These are phyloP conservation scores for Xylariales sp. DNA, from an alignment of 2,329 filamentous ascomycete species.

Conservation along the genomic window DNA sequence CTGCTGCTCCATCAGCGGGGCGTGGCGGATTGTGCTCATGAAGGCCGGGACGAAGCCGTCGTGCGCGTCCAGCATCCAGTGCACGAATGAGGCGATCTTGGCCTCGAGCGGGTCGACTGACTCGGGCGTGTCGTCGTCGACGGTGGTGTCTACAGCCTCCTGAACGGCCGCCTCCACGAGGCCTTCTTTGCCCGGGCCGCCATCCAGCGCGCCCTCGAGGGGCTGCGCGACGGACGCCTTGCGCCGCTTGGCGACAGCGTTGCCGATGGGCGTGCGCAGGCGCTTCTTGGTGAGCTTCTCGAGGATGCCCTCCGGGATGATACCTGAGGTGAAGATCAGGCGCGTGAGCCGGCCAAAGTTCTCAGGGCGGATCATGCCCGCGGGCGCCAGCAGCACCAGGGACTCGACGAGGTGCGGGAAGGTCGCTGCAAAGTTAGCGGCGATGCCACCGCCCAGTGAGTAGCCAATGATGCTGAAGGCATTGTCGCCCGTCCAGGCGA, in stretches of 20 bases:
- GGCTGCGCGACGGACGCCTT: constrained; percentile 10
- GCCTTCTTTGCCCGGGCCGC: constrained; percentile 25
- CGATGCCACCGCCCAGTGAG: constrained; percentile 76
- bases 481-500: constrained; percentile 58
- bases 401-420: constrained; percentile 67
- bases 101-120: constrained; percentile 30
- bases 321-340: constrained; percentile 49
- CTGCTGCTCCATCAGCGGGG: constrained; percentile 49
- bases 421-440: constrained; percentile 66
- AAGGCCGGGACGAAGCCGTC: constrained; percentile 56
- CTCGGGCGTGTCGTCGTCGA: constrained; percentile 13
- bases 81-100: constrained; percentile 45
- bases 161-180: constrained; percentile 35
- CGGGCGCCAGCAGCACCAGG: constrained; percentile 73
- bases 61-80: constrained; percentile 55
- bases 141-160: constrained; percentile 30
- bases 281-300: constrained; percentile 41
- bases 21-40: constrained; percentile 51
- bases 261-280: constrained; percentile 46
- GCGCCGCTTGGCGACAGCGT: constrained; percentile 22
- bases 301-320: constrained; percentile 49
- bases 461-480: constrained; percentile 71
- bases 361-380: constrained; percentile 62
- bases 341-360: constrained; percentile 46
- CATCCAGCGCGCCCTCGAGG: constrained; percentile 7